Base-by-base conservation (phyloP, 1,284 basidiomycete species). In the Hypsizygus ulmarius region DNA sequence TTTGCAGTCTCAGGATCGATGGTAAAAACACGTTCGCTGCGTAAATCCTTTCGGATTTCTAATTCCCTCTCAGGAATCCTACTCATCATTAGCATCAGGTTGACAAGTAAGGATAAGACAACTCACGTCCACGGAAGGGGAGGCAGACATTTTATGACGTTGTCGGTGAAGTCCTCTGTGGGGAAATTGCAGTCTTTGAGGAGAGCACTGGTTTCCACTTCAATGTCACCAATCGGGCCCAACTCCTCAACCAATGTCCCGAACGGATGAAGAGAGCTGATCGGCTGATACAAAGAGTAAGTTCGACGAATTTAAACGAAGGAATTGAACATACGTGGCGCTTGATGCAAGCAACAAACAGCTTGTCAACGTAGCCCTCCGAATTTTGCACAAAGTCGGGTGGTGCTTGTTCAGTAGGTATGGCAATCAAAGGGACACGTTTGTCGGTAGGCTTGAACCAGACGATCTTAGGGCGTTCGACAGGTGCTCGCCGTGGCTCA, bases 401-500 rank as follows among this genome's bases (percentile, higher is more conserved):
- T 3, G 97, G 97, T 0, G 97, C 96, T 71, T 99, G 97, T 64
- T 99, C 97, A 10, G 93, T 97, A n/a, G 96, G 97, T 58, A 99
- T 99, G 45, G 97, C 97, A 62, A 99, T 98, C 37, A 99, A 79
- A 43, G 97, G 97, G 4, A 99, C 97, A 54, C 97, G 90, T 73
- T 99, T 99, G 77, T 98, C 95, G 30, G 96, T 97, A 2, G 97
- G 97, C 70, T 98, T 96, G 80, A 99, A 98, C 97, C 97, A 99
- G 45, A 99, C 94, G 59, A 99, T 99, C 79, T 97, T 99, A 57
- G 96, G 97, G 36, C 95, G 87, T 67, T 93, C 90, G 40, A 89
- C 82, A 5, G 85, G 80, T 34, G 70, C 75, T 45, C 87, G 81
- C 54, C 86, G 79, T 34, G 87, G 86, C 59, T 91, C 85, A 51